Base-by-base conservation (phyloP, 345 rosid species). In the Hibiscus tridactylites region DNA sequence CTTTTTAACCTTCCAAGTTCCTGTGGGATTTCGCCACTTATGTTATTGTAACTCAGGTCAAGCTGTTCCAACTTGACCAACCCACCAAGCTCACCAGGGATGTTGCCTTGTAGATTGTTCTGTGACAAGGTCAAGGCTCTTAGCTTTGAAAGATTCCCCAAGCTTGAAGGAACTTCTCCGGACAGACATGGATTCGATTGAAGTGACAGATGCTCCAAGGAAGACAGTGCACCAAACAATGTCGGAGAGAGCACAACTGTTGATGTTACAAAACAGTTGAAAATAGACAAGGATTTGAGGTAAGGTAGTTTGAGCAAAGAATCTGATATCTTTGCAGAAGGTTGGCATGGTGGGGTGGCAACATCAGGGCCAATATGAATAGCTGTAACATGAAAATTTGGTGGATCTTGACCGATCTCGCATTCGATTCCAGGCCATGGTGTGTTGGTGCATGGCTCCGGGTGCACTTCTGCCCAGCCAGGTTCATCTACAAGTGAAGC, bases 371-470 rank as follows among this genome's bases (percentile, higher is more conserved):
- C 84, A 65, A 85, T 35, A 59, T 85, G 86, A 71, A 85, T 76
- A 61, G 54, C 67, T 0, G 86, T 80, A 66, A 85, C 79, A 77
- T 82, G 88, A 71, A 82, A 80, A 53, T 69, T 50, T 39, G 72
- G 64, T 69, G 75, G 44, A 8, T 74, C 73, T 17, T 53, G 56
- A 56, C 74, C 77, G 70, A 80, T 69, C 79, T 82, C 84, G 74
- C 86, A 85, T 63, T 79, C 80, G 68, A 82, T 61, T 19, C 84
- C 84, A 75, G 84, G 86, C 88, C 88, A 82, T 74, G 81, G 88
- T 13, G 85, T 85, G 62, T 82, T 80, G 16, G 77, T 79, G 69
- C 88, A 85, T 63, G 88, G 88, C 31, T 73, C 68, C 29, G 85
- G 85, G 50, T 85, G 84, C 33, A 58, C 46, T 60, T 73, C 63